phyloP scores from a whole-genome alignment of 2,329 filamentous ascomycete genomes.

The Endothia cerciana region DNA sequence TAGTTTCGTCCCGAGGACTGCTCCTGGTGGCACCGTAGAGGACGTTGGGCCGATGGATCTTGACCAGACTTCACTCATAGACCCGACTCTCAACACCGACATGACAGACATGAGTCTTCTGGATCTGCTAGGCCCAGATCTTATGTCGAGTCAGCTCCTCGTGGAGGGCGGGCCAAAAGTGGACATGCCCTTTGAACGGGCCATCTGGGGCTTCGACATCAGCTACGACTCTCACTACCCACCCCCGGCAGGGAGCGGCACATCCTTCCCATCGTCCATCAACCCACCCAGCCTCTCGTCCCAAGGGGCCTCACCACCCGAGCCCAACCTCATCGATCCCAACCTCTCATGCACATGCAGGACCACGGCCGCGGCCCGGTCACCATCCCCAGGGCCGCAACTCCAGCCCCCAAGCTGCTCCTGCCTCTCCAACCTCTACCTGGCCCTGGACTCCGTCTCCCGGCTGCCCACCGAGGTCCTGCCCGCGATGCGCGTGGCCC shows the following conservation, averaged over 20 bases:
- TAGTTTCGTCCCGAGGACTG: neutral
- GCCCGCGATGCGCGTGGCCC: conserved; percentile 52
- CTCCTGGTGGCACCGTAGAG: neutral
- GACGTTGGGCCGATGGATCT: conserved; percentile 34
- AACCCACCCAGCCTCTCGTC: conserved; percentile 23
- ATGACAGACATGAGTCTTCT: conserved; percentile 41
- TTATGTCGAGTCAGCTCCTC: conserved; percentile 25
- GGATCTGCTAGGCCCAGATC: conserved; percentile 41
- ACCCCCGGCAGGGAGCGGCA: neutral
- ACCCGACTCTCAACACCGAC: conserved; percentile 34
- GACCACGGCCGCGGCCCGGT: conserved; percentile 14
- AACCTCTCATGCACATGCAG: neutral
- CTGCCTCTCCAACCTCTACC: conserved; percentile 55
- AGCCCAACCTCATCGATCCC: conserved; percentile 21
- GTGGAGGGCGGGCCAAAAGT: conserved; percentile 21
- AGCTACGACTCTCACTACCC: conserved; percentile 12
- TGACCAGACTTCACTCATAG: conserved; percentile 39
- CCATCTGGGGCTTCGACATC: conserved; percentile 13
- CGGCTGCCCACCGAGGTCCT: conserved; percentile 49
- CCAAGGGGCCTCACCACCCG: conserved; percentile 21
- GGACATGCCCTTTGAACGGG: neutral
- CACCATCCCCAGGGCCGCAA: conserved; percentile 8
- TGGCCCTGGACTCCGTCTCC: conserved; percentile 54
- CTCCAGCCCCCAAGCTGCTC: conserved; percentile 40
- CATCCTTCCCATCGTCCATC: conserved; percentile 7